Conservation (phyloP, 345 rosid genomes). For the Populus alba region DNA sequence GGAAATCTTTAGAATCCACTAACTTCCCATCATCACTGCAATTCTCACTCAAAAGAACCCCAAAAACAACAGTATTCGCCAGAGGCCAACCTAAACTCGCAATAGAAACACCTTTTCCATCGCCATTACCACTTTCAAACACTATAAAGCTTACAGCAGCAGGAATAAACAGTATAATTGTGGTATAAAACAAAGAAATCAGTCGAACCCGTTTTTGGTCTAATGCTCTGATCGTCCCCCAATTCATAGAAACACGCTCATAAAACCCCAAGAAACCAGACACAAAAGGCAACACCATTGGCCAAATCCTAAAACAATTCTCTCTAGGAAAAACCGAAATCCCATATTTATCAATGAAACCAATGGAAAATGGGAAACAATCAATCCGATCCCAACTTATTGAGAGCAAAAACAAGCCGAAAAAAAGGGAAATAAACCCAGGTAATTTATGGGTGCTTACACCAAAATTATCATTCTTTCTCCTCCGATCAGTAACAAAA, state of each 20-base stretch:
- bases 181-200: slow-evolving; percentile 62
- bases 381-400: slow-evolving; percentile 85
- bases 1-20: slow-evolving; percentile 55
- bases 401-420: slow-evolving; percentile 67
- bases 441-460: slow-evolving; percentile 24
- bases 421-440: slow-evolving; percentile 59
- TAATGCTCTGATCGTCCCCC: slow-evolving; percentile 56
- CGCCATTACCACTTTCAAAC: slow-evolving; percentile 40
- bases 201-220: slow-evolving; percentile 68
- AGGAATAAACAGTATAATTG: slow-evolving; percentile 65
- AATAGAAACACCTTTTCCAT: slow-evolving; percentile 38
- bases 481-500: slow-evolving; percentile 33
- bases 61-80: slow-evolving; percentile 82
- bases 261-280: slow-evolving; percentile 87
- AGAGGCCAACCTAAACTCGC: slow-evolving; percentile 81
- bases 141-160: slow-evolving; percentile 58
- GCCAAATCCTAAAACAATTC: slow-evolving; percentile 70
- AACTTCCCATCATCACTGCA: slow-evolving; percentile 64
- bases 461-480: slow-evolving; percentile 16
- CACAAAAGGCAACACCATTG: slow-evolving; percentile 77
- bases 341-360: slow-evolving; percentile 38
- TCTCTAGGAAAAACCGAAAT: slow-evolving; percentile 47
- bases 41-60: slow-evolving; percentile 78
- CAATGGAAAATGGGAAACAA: slow-evolving; percentile 68
- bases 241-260: slow-evolving; percentile 71